Conservation (phyloP, 352 stramenopile genomes). For the Pilasporangium apinafurcum region DNA sequence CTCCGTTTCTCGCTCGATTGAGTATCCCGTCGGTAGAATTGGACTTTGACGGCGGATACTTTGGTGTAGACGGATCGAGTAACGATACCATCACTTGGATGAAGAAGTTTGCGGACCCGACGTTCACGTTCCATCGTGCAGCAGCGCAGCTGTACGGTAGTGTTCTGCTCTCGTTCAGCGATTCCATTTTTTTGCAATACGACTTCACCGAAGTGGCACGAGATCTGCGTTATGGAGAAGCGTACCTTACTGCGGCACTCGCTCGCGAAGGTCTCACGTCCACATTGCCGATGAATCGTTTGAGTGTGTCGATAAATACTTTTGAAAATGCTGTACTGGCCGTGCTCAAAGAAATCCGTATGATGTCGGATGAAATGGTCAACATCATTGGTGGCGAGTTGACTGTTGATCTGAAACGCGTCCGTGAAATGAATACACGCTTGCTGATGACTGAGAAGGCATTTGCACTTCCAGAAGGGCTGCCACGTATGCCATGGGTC, state of each 20-base stretch:
- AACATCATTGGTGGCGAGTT: constrained; percentile 54
- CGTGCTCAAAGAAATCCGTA: constrained; percentile 44
- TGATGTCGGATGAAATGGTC: constrained; percentile 53
- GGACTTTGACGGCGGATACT: constrained; percentile 63
- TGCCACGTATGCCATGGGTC: constrained; percentile 72
- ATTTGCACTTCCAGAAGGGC: constrained; percentile 61
- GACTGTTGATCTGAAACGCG: constrained; percentile 65
- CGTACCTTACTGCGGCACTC: constrained; percentile 44
- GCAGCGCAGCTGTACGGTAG: constrained; percentile 76
- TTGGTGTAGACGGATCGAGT: constrained; percentile 44
- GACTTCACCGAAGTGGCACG: constrained; percentile 77
- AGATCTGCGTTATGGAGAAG: constrained; percentile 57
- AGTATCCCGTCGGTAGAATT: constrained; percentile 74
- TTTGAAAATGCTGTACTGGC: constrained; percentile 60
- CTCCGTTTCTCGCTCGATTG: constrained; percentile 61
- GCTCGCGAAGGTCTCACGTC: constrained; percentile 17
- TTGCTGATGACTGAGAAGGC: constrained; percentile 76
- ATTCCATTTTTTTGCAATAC: constrained; percentile 81
- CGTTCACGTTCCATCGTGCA: constrained; percentile 67
- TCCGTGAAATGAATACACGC: constrained; percentile 81
- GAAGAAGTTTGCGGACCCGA: constrained; percentile 64
- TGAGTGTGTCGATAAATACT: constrained; percentile 45
- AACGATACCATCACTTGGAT: constrained; percentile 75
- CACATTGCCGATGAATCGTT: constrained; percentile 30
- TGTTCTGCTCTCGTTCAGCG: constrained; percentile 67